Evolutionary conservation across 179 eudicot species (phyloP).

Genomic region (Gypsophila paniculata): DNA sequence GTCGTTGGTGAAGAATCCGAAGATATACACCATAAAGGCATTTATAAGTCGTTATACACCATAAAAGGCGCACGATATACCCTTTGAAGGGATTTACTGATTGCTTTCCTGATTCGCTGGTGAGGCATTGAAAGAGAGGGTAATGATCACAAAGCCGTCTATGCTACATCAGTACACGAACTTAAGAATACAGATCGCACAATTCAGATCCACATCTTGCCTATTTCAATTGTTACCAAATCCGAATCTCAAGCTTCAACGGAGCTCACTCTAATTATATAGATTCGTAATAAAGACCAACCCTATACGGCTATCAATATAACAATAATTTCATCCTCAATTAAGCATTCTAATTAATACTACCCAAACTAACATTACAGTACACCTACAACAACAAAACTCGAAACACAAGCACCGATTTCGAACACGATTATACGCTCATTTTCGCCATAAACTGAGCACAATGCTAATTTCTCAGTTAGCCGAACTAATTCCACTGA

Average conservation of each 20-base stretch:
- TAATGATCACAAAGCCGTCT: neutral
- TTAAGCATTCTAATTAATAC: neutral
- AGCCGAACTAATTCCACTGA: neutral
- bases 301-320: neutral
- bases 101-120: neutral
- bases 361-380: neutral
- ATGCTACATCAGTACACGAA: neutral
- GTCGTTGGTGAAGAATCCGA: no score
- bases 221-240: neutral
- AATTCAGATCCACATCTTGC: neutral
- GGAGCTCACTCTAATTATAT: neutral
- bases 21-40: no score
- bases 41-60: no score
- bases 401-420: neutral
- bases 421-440: neutral
- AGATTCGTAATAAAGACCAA: neutral
- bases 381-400: neutral
- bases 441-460: neutral
- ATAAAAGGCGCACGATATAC: no score
- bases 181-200: conserved; percentile 3
- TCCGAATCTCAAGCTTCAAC: neutral
- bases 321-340: neutral
- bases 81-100: no score
- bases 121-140: neutral
- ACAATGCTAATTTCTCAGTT: neutral